Conservation (phyloP, 2,329 filamentous ascomycete genomes). For the Atkinsonella hypoxylon region DNA sequence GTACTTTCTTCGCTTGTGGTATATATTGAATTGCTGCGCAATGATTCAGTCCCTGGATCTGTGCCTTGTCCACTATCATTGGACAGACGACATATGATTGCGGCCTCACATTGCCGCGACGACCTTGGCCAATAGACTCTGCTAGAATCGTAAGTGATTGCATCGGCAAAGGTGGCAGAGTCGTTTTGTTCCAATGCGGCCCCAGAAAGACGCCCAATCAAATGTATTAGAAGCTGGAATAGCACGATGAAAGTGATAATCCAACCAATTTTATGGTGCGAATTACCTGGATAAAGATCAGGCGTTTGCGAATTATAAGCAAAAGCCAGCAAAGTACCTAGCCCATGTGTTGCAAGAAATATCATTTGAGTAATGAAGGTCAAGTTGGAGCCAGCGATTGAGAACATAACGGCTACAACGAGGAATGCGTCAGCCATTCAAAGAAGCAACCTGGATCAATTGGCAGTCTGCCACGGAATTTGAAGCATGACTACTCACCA, state of each 20-base stretch:
- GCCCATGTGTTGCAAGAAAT: conserved; percentile 51
- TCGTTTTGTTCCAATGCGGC: conserved; percentile 1
- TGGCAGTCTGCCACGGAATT: too few species aligned
- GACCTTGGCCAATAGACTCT: neutral
- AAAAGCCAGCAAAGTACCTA: conserved; percentile 52
- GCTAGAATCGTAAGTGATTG: conserved; percentile 50
- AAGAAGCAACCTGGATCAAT: neutral
- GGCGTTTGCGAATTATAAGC: conserved; percentile 74
- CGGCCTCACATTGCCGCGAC: conserved; percentile 25
- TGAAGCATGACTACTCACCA: conserved; percentile 36
- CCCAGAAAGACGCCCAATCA: conserved; percentile 47
- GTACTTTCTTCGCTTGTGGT: conserved; percentile 33
- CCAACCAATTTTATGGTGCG: conserved; percentile 87
- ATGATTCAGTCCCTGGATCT: conserved; percentile 54
- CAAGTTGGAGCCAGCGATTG: conserved; percentile 65
- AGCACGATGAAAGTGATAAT: conserved; percentile 59
- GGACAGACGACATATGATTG: conserved; percentile 45
- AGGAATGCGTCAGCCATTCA: neutral
- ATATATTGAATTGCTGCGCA: conserved; percentile 53
- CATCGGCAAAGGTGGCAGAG: conserved; percentile 32
- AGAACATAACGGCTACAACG: conserved; percentile 66
- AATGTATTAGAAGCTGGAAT: conserved; percentile 56
- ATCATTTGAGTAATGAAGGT: conserved; percentile 56
- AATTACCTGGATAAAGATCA: conserved; percentile 75
- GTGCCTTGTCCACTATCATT: conserved; percentile 66